phyloP scores from a whole-genome alignment of 2,329 filamentous ascomycete genomes.

The Karstenula rhodostoma region DNA sequence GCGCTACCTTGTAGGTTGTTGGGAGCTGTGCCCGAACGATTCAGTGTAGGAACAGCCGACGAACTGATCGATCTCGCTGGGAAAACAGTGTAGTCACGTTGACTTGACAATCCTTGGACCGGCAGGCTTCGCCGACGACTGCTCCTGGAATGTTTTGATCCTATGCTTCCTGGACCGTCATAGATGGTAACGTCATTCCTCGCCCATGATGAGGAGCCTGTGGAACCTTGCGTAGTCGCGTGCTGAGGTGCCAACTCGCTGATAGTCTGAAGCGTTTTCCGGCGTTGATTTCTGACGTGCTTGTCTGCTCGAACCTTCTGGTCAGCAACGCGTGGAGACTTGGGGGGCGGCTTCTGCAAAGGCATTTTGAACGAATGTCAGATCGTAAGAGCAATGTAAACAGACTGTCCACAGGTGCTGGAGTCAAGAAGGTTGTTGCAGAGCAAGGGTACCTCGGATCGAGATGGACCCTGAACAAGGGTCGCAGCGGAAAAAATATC shows the following conservation, averaged over 20 bases:
- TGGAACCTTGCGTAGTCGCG: slow-evolving; percentile 20
- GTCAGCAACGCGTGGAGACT: background rate
- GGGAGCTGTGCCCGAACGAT: slow-evolving; percentile 12
- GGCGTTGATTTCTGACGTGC: slow-evolving; percentile 27
- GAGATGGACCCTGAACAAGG: slow-evolving; percentile 13
- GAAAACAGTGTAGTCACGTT: slow-evolving; percentile 5
- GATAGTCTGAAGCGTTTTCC: slow-evolving; percentile 40
- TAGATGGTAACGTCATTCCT: slow-evolving; percentile 13
- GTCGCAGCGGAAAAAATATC: background rate
- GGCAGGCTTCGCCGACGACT: slow-evolving; percentile 30
- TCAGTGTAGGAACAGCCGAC: slow-evolving; percentile 10
- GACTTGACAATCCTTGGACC: slow-evolving; percentile 16
- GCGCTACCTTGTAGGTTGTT: background rate
- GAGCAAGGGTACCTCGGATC: slow-evolving; percentile 1
- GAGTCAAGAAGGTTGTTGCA: background rate
- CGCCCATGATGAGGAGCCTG: slow-evolving; percentile 15
- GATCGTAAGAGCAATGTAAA: background rate
- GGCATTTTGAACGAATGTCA: slow-evolving; percentile 7
- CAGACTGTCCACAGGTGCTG: background rate
- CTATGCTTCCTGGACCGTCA: slow-evolving; percentile 1
- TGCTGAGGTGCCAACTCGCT: slow-evolving; percentile 34
- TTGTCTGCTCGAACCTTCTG: background rate
- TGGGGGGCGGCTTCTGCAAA: slow-evolving; percentile 14
- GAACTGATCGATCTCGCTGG: slow-evolving; percentile 15
- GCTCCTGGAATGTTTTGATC: slow-evolving; percentile 12